phyloP scores from a whole-genome alignment of 345 rosid genomes.

The Citrus medica region DNA sequence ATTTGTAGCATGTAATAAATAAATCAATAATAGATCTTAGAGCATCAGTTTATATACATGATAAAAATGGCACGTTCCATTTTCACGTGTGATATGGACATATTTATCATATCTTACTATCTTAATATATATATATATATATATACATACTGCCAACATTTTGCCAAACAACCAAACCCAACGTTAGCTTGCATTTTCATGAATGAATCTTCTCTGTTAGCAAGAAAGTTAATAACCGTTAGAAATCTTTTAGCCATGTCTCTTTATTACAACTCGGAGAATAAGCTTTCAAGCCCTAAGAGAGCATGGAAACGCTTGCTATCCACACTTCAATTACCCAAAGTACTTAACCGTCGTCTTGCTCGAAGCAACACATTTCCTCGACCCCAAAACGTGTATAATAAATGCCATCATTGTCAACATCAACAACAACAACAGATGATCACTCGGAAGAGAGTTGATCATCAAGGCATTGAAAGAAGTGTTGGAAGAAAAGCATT shows the following conservation, averaged over 20 bases:
- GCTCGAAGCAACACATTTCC: not conserved
- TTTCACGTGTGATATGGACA: not conserved
- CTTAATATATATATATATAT: not conserved
- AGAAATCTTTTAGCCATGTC: not conserved
- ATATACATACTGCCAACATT: not conserved
- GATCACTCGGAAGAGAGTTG: too few species aligned
- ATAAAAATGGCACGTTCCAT: not conserved
- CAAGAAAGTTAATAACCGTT: not conserved
- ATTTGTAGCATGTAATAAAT: not conserved
- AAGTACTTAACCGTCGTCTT: not conserved
- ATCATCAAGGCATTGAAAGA: not conserved
- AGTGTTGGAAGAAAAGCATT: not conserved
- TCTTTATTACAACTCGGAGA: not conserved
- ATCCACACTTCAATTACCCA: not conserved
- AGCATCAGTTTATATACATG: not conserved
- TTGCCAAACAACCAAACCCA: not conserved
- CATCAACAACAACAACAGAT: not conserved
- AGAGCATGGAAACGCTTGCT: constrained; percentile 4
- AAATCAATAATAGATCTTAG: not conserved
- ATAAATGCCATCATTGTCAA: not conserved
- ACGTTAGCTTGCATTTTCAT: not conserved
- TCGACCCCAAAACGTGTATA: not conserved
- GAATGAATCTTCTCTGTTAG: too few species aligned
- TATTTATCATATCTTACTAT: not conserved
- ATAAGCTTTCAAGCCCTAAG: constrained; percentile 7